phyloP scores from a whole-genome alignment of 768 basidiomycete genomes.

The Leccinum fibrillosum region DNA sequence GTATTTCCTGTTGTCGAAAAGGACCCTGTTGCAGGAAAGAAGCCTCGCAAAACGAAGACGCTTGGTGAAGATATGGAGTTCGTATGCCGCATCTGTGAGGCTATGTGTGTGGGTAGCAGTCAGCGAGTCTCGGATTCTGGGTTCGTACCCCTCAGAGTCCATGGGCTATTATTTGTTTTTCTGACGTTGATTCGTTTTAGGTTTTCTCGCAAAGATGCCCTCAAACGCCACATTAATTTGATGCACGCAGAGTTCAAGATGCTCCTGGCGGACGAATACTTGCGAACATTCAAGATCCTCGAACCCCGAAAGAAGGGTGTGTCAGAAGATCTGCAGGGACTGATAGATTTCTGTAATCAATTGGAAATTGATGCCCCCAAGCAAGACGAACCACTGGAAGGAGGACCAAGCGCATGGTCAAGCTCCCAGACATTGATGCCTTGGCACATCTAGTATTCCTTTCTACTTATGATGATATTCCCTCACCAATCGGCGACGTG shows the following conservation, averaged over 20 bases:
- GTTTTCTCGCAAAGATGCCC: slow-evolving; percentile 4
- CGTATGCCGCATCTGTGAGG: not conserved
- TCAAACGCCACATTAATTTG: slow-evolving; percentile 7
- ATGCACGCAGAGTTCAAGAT: not conserved
- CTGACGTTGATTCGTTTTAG: slow-evolving; percentile 1
- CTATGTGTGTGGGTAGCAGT: not conserved
- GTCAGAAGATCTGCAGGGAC: not conserved
- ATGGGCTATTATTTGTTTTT: not conserved
- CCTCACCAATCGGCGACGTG: too few relatives aligned
- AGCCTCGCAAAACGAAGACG: not conserved
- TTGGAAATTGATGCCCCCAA: not conserved
- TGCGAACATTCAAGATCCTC: not conserved
- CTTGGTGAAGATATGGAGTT: not conserved
- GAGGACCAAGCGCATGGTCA: too few relatives aligned
- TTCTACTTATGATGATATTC: not conserved
- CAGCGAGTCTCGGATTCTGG: not conserved
- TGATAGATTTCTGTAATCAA: not conserved
- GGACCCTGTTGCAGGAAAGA: not conserved
- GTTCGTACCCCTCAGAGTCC: not conserved
- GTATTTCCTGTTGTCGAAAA: not conserved
- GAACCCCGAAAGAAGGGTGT: not conserved
- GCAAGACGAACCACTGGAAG: not conserved
- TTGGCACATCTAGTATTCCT: too few relatives aligned
- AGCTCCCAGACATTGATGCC: too few relatives aligned
- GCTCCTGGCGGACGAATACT: not conserved